Evolutionary conservation across 805 yeast genomes (phyloP), one percentile per base, ranked within the genome.

Genomic region (Middelhovenomyces tepae): DNA sequence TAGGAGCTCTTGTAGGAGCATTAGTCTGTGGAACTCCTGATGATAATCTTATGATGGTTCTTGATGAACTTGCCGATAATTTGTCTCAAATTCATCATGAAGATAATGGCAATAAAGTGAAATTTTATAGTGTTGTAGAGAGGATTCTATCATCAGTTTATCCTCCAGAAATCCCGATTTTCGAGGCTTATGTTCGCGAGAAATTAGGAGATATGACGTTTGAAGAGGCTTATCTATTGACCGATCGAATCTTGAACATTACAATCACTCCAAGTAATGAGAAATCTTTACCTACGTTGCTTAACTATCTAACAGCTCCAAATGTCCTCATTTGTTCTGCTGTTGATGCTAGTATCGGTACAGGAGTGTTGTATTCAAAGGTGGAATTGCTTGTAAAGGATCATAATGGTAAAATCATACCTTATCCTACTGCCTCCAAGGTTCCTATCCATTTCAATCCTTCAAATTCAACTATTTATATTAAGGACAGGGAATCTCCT

Each of bases 1-100:
- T 85, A 39, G 98, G 98, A 1, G 93, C 97, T 0, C 78, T 87
- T 1, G 86, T 87, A 13, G 97, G 95, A 0, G 75, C 94, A 0
- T 62, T 85, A 22, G 82, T 81, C 1, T 85, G 96, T 48, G 73
- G 84, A 8, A 60, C 81, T 40, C 65, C 73, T 2, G 82, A 78
- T 34, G 70, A 69, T 2, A 91, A 84, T 45, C 58, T 87, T 4
- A 57, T 59, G 1, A 59, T 54, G 3, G 58, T 67, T 8, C 53
- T 75, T 15, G 46, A 48, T 13, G 27, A 34, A 5, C 32, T 57
- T 0, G 42, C 58, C 5, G 29, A n/a, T n/a, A n/a, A n/a, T n/a
- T n/a, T n/a, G n/a, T 10, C 15, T 9, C 19, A 10, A n/a, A 14
- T n/a, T 6, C 29, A 18, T 5, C 13, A 10, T 6, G 13, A 32